Conservation (phyloP, 768 basidiomycete species). For the Xerocomus potaroensis region DNA sequence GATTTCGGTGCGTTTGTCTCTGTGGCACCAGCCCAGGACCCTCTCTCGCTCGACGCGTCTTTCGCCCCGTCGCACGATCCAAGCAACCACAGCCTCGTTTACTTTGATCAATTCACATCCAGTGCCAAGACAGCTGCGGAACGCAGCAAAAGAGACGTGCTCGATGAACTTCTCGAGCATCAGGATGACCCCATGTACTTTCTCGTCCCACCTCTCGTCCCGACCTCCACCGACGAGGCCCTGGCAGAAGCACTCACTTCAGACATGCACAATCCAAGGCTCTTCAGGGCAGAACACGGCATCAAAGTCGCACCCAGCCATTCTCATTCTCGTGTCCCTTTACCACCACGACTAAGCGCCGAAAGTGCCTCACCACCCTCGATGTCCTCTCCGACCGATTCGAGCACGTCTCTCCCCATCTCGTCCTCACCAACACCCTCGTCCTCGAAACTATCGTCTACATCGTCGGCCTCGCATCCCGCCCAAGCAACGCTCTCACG, state of each 20-base stretch:
- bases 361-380: constrained; percentile 23
- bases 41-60: constrained; percentile 20
- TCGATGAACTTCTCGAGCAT: constrained; percentile 62
- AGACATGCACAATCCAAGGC: constrained; percentile 13
- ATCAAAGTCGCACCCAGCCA: constrained; percentile 10
- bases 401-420: constrained; percentile 11
- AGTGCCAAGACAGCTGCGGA: constrained; percentile 53
- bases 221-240: constrained; percentile 31
- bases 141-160: constrained; percentile 46
- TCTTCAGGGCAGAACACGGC: constrained; percentile 1
- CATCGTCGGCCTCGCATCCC: constrained; percentile 5
- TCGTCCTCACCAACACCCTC: neutral
- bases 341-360: constrained; percentile 20
- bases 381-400: constrained; percentile 12
- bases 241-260: constrained; percentile 39
- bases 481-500: constrained; percentile 39
- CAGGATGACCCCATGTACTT: constrained; percentile 73
- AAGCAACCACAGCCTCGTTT: constrained; percentile 35
- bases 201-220: constrained; percentile 34
- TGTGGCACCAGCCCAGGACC: constrained; percentile 50
- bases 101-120: constrained; percentile 59
- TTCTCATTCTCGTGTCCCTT: constrained; percentile 12
- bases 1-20: constrained; percentile 64
- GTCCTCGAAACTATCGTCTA: neutral
- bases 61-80: neutral